phyloP scores from a whole-genome alignment of 73 alveolate species.

The Halteria grandinella region DNA sequence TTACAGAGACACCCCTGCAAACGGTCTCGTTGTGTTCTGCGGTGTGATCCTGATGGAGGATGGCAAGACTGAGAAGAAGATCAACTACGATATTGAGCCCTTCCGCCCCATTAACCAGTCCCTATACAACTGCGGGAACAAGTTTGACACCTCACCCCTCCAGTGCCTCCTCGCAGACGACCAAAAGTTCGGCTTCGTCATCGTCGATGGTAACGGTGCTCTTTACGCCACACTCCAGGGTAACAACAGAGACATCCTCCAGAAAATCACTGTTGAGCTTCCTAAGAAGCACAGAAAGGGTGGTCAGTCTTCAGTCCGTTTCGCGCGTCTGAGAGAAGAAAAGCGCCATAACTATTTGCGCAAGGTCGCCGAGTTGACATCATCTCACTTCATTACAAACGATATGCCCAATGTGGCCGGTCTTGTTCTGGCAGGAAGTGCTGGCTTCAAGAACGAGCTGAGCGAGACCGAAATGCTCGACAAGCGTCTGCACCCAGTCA shows the following conservation, averaged over 20 bases:
- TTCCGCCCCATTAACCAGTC: conserved; percentile 97
- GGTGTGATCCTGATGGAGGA: conserved; percentile 96
- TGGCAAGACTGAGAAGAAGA: conserved; percentile 92
- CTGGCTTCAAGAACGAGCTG: conserved; percentile 97
- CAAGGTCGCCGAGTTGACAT: conserved; percentile 97
- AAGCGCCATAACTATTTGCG: conserved; percentile 97
- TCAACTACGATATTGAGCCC: conserved; percentile 96
- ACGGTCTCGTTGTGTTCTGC: conserved; percentile 97
- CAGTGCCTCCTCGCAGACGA: conserved; percentile 77
- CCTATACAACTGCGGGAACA: conserved; percentile 94
- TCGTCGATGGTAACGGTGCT: conserved; percentile 98
- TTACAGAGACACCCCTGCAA: conserved; percentile 93
- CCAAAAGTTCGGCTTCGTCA: conserved; percentile 96
- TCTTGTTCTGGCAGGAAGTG: conserved; percentile 97
- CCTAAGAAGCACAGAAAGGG: conserved; percentile 99
- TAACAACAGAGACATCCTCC: conserved; percentile 88
- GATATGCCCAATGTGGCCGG: conserved; percentile 97
- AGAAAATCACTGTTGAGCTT: conserved; percentile 85
- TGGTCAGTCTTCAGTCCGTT: conserved; percentile 97
- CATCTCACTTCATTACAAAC: conserved; percentile 92
- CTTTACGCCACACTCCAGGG: conserved; percentile 98
- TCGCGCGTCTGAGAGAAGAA: conserved; percentile 96
- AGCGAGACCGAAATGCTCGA: conserved; percentile 88
- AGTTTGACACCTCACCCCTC: conserved; percentile 91
- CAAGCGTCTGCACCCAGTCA: conserved; percentile 83